Base-by-base conservation (phyloP, 768 basidiomycete species). In the Russula brevipes region DNA sequence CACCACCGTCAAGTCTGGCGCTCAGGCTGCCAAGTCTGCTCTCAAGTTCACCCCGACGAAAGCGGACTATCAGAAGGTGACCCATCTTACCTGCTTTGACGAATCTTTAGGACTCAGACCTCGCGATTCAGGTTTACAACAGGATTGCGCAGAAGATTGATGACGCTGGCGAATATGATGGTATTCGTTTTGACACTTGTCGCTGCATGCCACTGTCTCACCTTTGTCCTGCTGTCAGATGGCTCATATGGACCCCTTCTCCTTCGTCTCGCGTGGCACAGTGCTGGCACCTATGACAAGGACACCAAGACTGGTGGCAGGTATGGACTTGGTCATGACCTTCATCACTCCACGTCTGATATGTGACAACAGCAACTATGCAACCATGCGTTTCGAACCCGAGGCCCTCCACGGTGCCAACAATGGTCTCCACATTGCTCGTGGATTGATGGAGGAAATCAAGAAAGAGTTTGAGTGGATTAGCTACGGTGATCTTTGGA, bases 321-420 rank as follows among this genome's bases (percentile, higher is more conserved):
- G 91, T 85, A 67, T 53, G 55, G 19, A 35, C 10, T 50, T 50
- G 35, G 31, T 66, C 16, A 33, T 63, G 56, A 51, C 52, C 33
- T 45, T 54, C 44, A 63, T 56, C 63, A 16, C 4, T 46, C 68
- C 67, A 56, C 45, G 33, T 33, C 42, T 47, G 46, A 51, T 67
- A 19, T 31, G 58, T 31, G 52, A 50, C 33, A 47, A 38, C 72
- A 89, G 91, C 80, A 98, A 99, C 82, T 94, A 92, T 68, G 96
- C 97, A 2, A 98, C 96, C 30, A 99, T 99, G 96, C 89, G 96
- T 60, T 99, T 98, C 76, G 83, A 85, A 58, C 91, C 96, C 45
- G 96, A 98, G 73, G 72, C 94, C 11, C 72, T 81, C 35, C 94
- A 98, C 72, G 84, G 79, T 41, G 94, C 92, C 54, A 96, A 96